Evolutionary conservation across 768 basidiomycete species (phyloP), one percentile per base, ranked within the genome.

Genomic region (Dendrothele bispora): DNA sequence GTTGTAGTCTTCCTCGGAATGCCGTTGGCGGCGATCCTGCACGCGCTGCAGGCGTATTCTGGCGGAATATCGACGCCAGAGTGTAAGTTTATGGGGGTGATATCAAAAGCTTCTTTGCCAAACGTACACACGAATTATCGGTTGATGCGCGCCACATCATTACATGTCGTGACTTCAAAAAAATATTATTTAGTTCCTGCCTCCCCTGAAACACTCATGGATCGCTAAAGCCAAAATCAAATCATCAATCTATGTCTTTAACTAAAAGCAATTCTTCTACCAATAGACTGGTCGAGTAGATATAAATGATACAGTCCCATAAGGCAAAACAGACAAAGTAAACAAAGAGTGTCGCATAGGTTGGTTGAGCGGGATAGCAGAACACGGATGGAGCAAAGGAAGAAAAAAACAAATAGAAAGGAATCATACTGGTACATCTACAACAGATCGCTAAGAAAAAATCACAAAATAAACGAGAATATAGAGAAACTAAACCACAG

Each of bases 51-150:
- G 66, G 61, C 34, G 67, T 70, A 66, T 72, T 67, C 63, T 76
- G 72, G 54, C 74, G 80, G 61, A 85, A 83, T 68, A 86, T 68
- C 48, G 79, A 82, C 57, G 83, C 84, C 84, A 85, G 80, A 64
- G 67, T 82, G 81, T 63, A 43, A 44, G n/a, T n/a, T n/a, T n/a
- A n/a, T n/a, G n/a, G n/a, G n/a, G n/a, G n/a, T n/a, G n/a, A n/a
- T n/a, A n/a, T n/a, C n/a, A n/a, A n/a, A n/a, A n/a, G n/a, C n/a
- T n/a, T n/a, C n/a, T n/a, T n/a, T n/a, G n/a, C n/a, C n/a, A n/a
- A n/a, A n/a, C n/a, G n/a, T n/a, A n/a, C n/a, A n/a, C n/a, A n/a
- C n/a, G 30, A 32, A n/a, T n/a, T 32, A 10, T 32, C 11, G 11
- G 10, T 32, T 32, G 30, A 32, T 32, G 30, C 30, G 30, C 30